Conservation (phyloP, 108 stramenopile species). For the Discostella pseudostelligera region DNA sequence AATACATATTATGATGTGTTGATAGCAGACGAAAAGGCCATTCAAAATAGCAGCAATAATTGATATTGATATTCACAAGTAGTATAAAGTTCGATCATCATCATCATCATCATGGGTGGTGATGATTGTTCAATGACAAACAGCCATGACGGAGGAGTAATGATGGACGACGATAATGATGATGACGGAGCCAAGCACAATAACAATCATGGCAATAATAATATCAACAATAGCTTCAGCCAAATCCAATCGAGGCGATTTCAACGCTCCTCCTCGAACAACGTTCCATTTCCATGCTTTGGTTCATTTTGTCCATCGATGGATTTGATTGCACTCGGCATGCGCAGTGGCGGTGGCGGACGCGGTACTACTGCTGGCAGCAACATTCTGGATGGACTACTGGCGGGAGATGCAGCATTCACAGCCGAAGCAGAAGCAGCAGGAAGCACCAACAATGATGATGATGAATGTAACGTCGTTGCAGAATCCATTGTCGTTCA, state of each 20-base stretch:
- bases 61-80: too few species aligned
- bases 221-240: neutral
- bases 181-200: too few species aligned
- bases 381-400: neutral
- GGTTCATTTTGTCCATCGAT: constrained; percentile 69
- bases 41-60: too few species aligned
- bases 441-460: neutral
- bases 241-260: constrained; percentile 13
- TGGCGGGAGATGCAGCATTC: neutral
- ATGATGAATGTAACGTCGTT: neutral
- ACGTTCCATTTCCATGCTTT: neutral
- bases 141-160: neutral
- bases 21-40: too few species aligned
- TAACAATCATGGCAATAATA: neutral
- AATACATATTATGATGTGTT: too few species aligned
- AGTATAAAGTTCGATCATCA: too few species aligned
- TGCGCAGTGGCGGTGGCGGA: neutral
- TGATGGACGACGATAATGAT: neutral
- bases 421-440: too few species aligned
- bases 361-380: neutral
- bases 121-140: too few species aligned
- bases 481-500: constrained; percentile 35
- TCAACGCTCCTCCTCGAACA: neutral
- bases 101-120: too few species aligned
- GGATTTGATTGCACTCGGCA: constrained; percentile 62